Evolutionary conservation across 345 rosid species (phyloP).

Genomic region (Physaria fendleri): DNA sequence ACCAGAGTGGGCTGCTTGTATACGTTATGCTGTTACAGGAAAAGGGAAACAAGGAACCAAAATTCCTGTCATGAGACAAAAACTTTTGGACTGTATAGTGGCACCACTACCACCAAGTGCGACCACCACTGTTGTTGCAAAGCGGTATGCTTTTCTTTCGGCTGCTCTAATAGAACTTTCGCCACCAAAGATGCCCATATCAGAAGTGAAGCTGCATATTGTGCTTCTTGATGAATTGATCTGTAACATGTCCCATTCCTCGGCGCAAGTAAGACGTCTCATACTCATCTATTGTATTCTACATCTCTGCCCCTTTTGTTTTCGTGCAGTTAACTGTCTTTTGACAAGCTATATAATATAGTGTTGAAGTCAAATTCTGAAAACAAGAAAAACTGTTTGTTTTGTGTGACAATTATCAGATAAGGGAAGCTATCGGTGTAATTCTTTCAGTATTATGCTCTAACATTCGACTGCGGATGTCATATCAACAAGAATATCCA

Average conservation of each 20-base stretch:
- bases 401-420: constrained; percentile 43
- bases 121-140: constrained; percentile 80
- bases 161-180: constrained; percentile 88
- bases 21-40: constrained; percentile 98
- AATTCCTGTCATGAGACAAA: constrained; percentile 72
- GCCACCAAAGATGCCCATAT: constrained; percentile 73
- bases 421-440: constrained; percentile 91
- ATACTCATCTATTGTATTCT: neutral
- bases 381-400: neutral
- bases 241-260: constrained; percentile 85
- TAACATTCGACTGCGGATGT: constrained; percentile 64
- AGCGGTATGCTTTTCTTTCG: constrained; percentile 90
- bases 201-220: constrained; percentile 66
- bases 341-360: neutral
- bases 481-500: constrained; percentile 40
- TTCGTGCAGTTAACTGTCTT: constrained; percentile 4
- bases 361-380: constrained; percentile 1
- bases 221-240: constrained; percentile 72
- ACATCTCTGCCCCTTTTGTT: neutral
- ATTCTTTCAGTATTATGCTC: constrained; percentile 82
- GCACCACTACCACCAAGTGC: constrained; percentile 73
- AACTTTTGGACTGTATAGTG: constrained; percentile 74
- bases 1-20: constrained; percentile 97
- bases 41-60: constrained; percentile 86
- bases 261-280: constrained; percentile 76